Evolutionary conservation across 768 basidiomycete genomes (phyloP), one percentile per base, ranked within the genome.

Genomic region (Rhodotorula graminis): DNA sequence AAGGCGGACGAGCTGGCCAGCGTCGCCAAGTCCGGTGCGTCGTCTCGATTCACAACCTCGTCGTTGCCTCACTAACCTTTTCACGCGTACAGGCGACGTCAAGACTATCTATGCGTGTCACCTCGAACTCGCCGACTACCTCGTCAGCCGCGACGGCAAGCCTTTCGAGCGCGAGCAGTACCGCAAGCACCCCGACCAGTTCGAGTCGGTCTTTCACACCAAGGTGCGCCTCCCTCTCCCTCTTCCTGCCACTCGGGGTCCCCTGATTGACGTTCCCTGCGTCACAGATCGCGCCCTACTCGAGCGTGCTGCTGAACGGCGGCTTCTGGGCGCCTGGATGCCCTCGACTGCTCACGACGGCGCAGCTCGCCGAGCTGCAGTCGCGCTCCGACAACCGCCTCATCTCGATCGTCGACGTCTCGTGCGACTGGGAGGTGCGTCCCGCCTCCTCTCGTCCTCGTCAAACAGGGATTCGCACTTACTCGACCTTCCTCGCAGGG

Each of bases 261-360:
- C 53, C 29, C 71, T 19, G 7, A 10, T 25, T 52, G 50, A 52
- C 50, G 25, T 2, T 9, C 8, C 5, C 1, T 9, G 11, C 23
- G 25, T 25, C 50, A 25, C 64, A 93, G 90, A 84, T 94, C 46
- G 91, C 91, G 1, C 93, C 91, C 0, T 92, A 91, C 80, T 83
- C 92, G 8, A 91, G 90, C 0, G 85, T 94, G 14, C 85, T 95
- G 71, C 83, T 95, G 63, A 92, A 96, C 77, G 93, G 92, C 23
- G 86, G 88, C 0, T 92, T 92, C 44, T 95, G 93, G 93, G 83
- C 87, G 10, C 85, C 86, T 0, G 85, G 84, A 0, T 94, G 86
- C 81, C 93, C 93, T 31, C 86, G 90, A 11, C 82, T 94, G 7
- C 88, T 95, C 86, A 86, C 86, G 1, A 90, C 85, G 29, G 83